phyloP scores from a whole-genome alignment of 371 early-diverging fungal species.

The Rhizopus sp. region DNA sequence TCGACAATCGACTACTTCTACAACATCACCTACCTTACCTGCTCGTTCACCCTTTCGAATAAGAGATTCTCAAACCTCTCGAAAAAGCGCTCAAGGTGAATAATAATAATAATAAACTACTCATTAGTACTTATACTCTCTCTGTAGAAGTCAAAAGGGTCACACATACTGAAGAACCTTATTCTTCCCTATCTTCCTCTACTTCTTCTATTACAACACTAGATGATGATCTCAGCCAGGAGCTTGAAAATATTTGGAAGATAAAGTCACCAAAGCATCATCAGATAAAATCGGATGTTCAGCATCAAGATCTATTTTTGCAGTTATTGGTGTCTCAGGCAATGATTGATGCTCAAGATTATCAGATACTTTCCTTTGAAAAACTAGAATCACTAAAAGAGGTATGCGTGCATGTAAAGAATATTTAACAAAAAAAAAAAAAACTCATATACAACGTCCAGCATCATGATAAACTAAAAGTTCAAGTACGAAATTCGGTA shows the following conservation, averaged over 20 bases:
- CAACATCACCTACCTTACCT: constrained; percentile 36
- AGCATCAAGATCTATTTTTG: constrained; percentile 53
- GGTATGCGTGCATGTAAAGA: constrained; percentile 21
- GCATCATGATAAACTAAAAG: constrained; percentile 28
- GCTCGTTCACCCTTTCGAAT: constrained; percentile 47
- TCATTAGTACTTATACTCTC: not conserved
- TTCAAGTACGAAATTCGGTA: constrained; percentile 14
- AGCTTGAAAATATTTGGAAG: constrained; percentile 40
- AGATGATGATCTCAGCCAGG: constrained; percentile 31
- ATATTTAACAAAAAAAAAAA: not conserved
- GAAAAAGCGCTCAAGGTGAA: constrained; percentile 5
- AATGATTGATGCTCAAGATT: constrained; percentile 61
- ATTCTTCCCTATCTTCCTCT: constrained; percentile 18
- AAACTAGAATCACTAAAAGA: constrained; percentile 58
- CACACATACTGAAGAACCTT: constrained; percentile 1
- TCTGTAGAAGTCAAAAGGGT: constrained; percentile 1
- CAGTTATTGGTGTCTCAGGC: constrained; percentile 66
- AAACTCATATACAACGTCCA: constrained; percentile 7
- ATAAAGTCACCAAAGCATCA: constrained; percentile 11
- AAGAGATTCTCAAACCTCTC: constrained; percentile 38
- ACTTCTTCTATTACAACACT: constrained; percentile 16
- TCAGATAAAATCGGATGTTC: constrained; percentile 23
- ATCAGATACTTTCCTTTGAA: constrained; percentile 56
- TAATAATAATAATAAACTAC: not conserved
- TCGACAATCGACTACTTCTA: constrained; percentile 3